Percentiles rank a stretch among this genome's conserved stretches.
Conservation (phyloP, 225 moss, liverwort and hornwort species). For the Anthoceros angustus region DNA sequence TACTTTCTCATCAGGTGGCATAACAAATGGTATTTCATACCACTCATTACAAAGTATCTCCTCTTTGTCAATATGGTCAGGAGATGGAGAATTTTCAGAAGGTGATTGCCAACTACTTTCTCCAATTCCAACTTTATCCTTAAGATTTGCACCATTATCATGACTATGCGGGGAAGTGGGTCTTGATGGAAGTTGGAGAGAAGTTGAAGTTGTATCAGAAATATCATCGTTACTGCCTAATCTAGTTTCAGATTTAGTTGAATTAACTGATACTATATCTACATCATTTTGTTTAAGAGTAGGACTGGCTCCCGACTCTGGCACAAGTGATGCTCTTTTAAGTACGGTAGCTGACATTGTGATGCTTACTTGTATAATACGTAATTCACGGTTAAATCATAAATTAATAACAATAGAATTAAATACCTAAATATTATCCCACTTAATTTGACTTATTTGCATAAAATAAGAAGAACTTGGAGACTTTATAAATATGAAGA, state of each 20-base stretch:
- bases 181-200: neutral
- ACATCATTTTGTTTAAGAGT: neutral
- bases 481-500: no score
- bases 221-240: neutral
- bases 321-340: neutral
- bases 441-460: no score
- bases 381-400: neutral
- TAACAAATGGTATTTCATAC: conserved; percentile 64
- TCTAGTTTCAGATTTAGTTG: neutral
- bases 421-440: no score
- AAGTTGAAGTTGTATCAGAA: neutral
- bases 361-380: neutral
- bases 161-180: neutral
- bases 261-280: neutral
- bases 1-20: conserved; percentile 72
- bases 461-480: no score
- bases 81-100: neutral
- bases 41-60: conserved; percentile 39
- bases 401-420: no score
- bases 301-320: neutral
- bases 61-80: neutral
- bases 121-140: neutral
- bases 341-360: neutral
- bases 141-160: neutral
- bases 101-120: neutral